A percentile compares a stretch with the other conserved stretches of the same genome.
These are phyloP conservation scores for Hemileccinum rubropunctum DNA, from an alignment of 768 basidiomycete species.

Conservation along the genomic window DNA sequence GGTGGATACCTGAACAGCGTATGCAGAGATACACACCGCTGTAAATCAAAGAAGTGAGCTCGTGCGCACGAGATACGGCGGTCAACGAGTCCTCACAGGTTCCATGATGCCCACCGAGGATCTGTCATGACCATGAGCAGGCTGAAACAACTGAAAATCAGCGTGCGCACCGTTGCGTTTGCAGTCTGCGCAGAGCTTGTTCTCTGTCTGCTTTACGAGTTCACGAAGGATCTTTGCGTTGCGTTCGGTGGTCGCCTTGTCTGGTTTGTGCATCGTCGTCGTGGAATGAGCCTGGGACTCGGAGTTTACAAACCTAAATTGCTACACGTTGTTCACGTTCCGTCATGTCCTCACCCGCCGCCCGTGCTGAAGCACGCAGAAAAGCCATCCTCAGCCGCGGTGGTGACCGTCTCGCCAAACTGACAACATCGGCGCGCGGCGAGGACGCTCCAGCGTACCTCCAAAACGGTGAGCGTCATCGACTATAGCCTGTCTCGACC, in stretches of 20 bases:
- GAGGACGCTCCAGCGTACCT: constrained; percentile 61
- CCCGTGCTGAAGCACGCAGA: constrained; percentile 73
- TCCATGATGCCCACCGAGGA: constrained; percentile 98
- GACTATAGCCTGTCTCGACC: background rate
- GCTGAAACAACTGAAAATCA: background rate
- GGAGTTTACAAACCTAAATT: background rate
- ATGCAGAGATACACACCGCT: constrained; percentile 96
- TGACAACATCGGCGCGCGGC: constrained; percentile 71
- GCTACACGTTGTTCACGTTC: constrained; percentile 8
- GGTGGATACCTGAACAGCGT: constrained; percentile 95
- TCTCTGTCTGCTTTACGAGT: constrained; percentile 84
- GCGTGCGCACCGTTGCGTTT: constrained; percentile 83
- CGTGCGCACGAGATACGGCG: background rate
- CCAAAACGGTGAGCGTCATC: constrained; percentile 38
- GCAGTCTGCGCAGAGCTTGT: constrained; percentile 95
- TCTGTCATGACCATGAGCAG: constrained; percentile 44
- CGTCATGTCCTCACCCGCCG: constrained; percentile 47
- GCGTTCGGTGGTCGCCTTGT: constrained; percentile 82
- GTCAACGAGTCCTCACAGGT: constrained; percentile 56
- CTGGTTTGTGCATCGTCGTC: constrained; percentile 49
- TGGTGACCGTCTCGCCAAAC: constrained; percentile 71
- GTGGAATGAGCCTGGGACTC: background rate
- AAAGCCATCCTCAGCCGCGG: constrained; percentile 75
- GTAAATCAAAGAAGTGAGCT: constrained; percentile 1
- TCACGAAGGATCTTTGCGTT: constrained; percentile 79